Base-by-base conservation (phyloP, 192 early-diverging fungal species). In the Backusella tuberculispora region DNA sequence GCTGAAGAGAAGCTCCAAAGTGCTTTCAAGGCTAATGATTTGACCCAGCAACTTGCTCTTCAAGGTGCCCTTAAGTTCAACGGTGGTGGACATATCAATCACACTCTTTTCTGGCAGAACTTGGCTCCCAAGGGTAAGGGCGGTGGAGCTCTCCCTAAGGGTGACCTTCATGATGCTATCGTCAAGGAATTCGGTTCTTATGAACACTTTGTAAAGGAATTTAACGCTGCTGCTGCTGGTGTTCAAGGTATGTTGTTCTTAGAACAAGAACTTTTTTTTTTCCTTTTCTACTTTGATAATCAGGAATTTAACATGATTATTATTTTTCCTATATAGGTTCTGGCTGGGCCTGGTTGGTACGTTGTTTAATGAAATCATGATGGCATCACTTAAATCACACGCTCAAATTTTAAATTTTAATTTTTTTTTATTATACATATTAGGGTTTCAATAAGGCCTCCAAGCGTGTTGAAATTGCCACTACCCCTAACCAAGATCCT, bases 261-360 rank as follows among this genome's bases (percentile, higher is more conserved):
- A 34, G 2, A 34, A 34, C n/a, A 6, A 50, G 56, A 50, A 17
- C 44, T 10, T 38, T 29, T 48, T n/a, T 42, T 65, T 15, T 29
- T 21, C n/a, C n/a, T n/a, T n/a, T 34, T 34, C 29, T 34, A 34
- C 29, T 1, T 78, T 46, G 9, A 17, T 26, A 63, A 34, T 42
- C 21, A 43, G 21, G 68, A 71, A 72, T 37, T 84, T 40, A 56
- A 40, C 9, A 24, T 69, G 67, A n/a, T 21, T 43, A 8, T 37
- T 48, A 19, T 63, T 43, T 29, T 42, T 63, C 38, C 48, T 34
- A 19, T 42, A 43, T 64, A 85, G 83, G 92, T 56, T 93, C 92
- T 29, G 97, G 97, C 1, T 99, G 97, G 97, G 95, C 92, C n/a
- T 99, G 97, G 97, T 84, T 99, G 81, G 85, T 88, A 76, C 73